These are phyloP conservation scores for Globisporangium paroecandrum DNA, from an alignment of 352 stramenopile species.

Conservation along the genomic window DNA sequence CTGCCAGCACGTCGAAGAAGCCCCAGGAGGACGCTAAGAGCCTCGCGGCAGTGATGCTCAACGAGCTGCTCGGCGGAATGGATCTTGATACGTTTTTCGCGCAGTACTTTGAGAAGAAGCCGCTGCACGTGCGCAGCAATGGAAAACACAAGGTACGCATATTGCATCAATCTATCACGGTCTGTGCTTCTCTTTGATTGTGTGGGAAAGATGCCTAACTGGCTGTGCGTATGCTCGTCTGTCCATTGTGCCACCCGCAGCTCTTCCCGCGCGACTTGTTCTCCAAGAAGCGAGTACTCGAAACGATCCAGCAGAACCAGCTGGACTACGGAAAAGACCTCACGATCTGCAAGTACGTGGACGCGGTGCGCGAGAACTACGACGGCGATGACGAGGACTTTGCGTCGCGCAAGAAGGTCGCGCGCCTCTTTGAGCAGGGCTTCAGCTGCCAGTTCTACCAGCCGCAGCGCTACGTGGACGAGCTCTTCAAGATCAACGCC, in stretches of 20 bases:
- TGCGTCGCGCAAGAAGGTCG: slow-evolving; percentile 53
- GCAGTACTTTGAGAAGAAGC: slow-evolving; percentile 87
- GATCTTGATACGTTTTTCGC: slow-evolving; percentile 51
- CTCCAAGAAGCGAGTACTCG: slow-evolving; percentile 62
- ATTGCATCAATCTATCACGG: background rate
- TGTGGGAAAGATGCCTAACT: background rate
- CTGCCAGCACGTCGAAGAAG: background rate
- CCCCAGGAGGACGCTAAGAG: slow-evolving; percentile 9
- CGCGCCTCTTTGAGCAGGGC: slow-evolving; percentile 51
- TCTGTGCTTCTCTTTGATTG: background rate
- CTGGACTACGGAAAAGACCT: slow-evolving; percentile 66
- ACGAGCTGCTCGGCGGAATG: slow-evolving; percentile 64
- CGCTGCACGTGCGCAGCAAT: slow-evolving; percentile 55
- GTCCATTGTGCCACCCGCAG: slow-evolving; percentile 1
- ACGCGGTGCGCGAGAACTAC: slow-evolving; percentile 66
- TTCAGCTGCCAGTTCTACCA: slow-evolving; percentile 90
- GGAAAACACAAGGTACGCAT: slow-evolving; percentile 34
- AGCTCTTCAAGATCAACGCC: slow-evolving; percentile 69
- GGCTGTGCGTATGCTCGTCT: background rate
- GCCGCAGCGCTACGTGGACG: slow-evolving; percentile 78
- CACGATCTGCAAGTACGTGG: slow-evolving; percentile 73
- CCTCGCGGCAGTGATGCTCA: slow-evolving; percentile 32
- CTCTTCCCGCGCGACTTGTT: slow-evolving; percentile 66
- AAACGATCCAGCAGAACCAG: slow-evolving; percentile 51
- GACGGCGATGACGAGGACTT: slow-evolving; percentile 44